Evolutionary conservation across 2,329 filamentous ascomycete genomes (phyloP).

Genomic region (Pyrenochaeta sp.): DNA sequence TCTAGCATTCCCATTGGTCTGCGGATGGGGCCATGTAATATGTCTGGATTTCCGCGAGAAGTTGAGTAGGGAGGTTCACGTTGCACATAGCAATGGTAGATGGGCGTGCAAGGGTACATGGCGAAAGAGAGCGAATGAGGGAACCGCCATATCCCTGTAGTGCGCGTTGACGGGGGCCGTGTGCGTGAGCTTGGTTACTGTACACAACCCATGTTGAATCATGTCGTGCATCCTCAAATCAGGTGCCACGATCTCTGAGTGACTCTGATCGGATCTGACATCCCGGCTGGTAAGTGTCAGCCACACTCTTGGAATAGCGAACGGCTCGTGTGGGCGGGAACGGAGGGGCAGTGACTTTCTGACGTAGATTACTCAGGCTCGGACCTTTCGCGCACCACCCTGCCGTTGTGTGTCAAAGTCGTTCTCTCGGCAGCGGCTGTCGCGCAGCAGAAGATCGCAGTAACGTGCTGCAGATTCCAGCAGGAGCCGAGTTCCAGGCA

Average conservation of each 20-base stretch:
- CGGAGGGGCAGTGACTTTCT: constrained; percentile 29
- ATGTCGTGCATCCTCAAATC: constrained; percentile 27
- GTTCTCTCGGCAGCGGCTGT: constrained; percentile 17
- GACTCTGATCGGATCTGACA: constrained; percentile 39
- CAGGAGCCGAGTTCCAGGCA: not conserved
- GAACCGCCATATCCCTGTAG: constrained; percentile 13
- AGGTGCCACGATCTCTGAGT: constrained; percentile 26
- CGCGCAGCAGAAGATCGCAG: constrained; percentile 5
- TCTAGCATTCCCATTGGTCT: constrained; percentile 33
- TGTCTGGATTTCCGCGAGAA: constrained; percentile 25
- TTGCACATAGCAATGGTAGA: constrained; percentile 12
- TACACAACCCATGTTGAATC: constrained; percentile 18
- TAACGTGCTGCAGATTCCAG: not conserved
- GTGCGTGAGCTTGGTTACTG: constrained; percentile 22
- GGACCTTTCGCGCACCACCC: constrained; percentile 14
- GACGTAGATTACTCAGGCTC: constrained; percentile 35
- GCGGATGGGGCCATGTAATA: constrained; percentile 24
- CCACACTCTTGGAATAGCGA: constrained; percentile 38
- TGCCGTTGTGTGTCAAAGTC: not conserved
- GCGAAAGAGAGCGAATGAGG: constrained; percentile 11
- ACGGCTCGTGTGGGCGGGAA: constrained; percentile 16
- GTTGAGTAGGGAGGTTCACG: constrained; percentile 19
- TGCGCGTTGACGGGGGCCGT: constrained; percentile 21
- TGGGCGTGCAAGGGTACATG: constrained; percentile 5
- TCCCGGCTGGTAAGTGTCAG: constrained; percentile 30